Base-by-base conservation (phyloP, 1,284 basidiomycete genomes). In the Exobasidium rhododendri region DNA sequence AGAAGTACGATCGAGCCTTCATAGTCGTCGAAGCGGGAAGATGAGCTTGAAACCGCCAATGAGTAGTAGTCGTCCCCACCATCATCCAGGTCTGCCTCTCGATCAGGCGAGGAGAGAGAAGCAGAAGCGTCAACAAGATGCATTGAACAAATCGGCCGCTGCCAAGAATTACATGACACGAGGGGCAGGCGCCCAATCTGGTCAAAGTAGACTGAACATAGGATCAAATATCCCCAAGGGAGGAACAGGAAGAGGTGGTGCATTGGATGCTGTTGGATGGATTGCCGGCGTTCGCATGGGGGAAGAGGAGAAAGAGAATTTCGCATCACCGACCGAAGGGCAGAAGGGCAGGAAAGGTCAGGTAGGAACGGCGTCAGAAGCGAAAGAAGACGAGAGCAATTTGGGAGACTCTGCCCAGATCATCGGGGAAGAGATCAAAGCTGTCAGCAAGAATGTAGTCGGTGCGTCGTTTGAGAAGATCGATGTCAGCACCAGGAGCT, bases 391-490 rank as follows among this genome's bases (percentile, higher is more conserved):
- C 3, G 52, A 55, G 14, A 31, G 14, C 22, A 31, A 14, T 35
- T 14, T 20, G 17, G 35, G 20, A 30, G 57, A 58, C 30, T 45
- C 57, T 45, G 57, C 57, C n/a, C 57, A 58, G 29, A 29, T 47
- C 11, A 17, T 58, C 2, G 29, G 57, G n/a, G 57, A 67, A 44
- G 63, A 65, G n/a, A 50, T 60, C 40, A 57, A 71, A 56, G 61
- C 64, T 30, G 68, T 78, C 46, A 72, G 68, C 26, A 67, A 68
- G 43, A 66, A 66, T 32, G 64, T 71, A 26, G 70, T 68, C 0
- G 59, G 66, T 22, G 66, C 71, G 31, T 58, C 68, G 0, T 71
- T 77, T 49, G 76, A 78, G 55, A 66, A 68, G 26, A 56, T 67
- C 40, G 76, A 78, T 31, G 52, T 55, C 29, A 55, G 52, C 17